A percentile compares a stretch with the other conserved stretches of the same genome.
Evolutionary conservation across 1,284 basidiomycete genomes (phyloP).

Genomic region (Apiotrichum montevideense): DNA sequence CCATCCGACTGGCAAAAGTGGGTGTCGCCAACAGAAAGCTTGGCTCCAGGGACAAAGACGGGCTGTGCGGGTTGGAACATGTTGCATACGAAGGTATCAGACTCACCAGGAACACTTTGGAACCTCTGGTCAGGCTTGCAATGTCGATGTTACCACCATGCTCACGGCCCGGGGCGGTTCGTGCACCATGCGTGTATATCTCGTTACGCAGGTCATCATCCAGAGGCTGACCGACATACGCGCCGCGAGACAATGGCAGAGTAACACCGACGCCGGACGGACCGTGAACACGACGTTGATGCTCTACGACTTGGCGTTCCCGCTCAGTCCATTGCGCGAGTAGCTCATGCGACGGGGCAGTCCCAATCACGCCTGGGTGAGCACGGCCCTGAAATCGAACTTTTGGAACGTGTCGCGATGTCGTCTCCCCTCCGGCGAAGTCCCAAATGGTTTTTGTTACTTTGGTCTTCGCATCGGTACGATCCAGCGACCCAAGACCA

Average conservation of each 20-base stretch:
- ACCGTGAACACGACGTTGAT: conserved; percentile 40
- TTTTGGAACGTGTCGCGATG: conserved; percentile 67
- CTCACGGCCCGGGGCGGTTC: conserved; percentile 67
- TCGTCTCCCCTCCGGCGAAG: conserved; percentile 63
- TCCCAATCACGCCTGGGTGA: conserved; percentile 69
- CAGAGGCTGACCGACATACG: conserved; percentile 61
- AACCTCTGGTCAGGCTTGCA: conserved; percentile 59
- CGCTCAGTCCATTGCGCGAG: conserved; percentile 67
- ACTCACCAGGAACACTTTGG: conserved; percentile 18
- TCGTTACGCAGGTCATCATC: conserved; percentile 51
- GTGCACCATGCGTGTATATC: conserved; percentile 62
- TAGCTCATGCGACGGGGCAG: conserved; percentile 65
- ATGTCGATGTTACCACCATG: conserved; percentile 80
- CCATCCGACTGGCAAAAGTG: conserved; percentile 79
- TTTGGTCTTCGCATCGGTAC: conserved; percentile 45
- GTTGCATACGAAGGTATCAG: conserved; percentile 3
- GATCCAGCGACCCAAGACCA: conserved; percentile 10
- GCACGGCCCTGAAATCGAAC: conserved; percentile 71
- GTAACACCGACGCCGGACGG: conserved; percentile 57
- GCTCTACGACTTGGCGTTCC: conserved; percentile 61
- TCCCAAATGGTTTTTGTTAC: conserved; percentile 77
- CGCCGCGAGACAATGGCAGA: conserved; percentile 57
- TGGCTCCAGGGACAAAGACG: conserved; percentile 62
- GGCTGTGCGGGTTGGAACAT: conserved; percentile 50
- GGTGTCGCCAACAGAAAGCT: conserved; percentile 69